phyloP scores from a whole-genome alignment of 1,139 yeast genomes.

The Magnusiomyces suaveolens region DNA sequence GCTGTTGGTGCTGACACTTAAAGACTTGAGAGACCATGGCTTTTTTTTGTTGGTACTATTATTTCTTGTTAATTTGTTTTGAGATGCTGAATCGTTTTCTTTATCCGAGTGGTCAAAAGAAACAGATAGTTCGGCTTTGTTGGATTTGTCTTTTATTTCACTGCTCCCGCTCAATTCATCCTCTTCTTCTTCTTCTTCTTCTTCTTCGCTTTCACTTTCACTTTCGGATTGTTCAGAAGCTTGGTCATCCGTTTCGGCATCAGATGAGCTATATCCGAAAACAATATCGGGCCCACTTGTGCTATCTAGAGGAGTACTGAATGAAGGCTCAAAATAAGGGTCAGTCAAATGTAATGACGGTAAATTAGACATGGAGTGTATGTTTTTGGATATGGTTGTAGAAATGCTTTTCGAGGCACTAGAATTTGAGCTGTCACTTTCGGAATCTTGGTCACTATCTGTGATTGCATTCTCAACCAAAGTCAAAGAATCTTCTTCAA shows the following conservation, averaged over 20 bases:
- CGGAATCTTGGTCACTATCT: constrained; percentile 15
- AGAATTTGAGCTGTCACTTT: constrained; percentile 6
- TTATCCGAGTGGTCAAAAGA: background rate
- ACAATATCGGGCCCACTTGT: constrained; percentile 26
- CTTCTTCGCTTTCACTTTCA: constrained; percentile 16
- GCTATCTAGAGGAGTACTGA: constrained; percentile 6
- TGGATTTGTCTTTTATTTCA: no score
- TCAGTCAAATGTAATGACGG: background rate
- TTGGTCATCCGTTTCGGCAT: constrained; percentile 13
- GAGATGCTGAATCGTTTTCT: no score
- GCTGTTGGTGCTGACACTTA: no score
- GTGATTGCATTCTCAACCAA: constrained; percentile 27
- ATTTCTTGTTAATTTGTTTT: no score
- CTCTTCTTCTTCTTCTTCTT: constrained; percentile 22
- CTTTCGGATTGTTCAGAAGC: background rate
- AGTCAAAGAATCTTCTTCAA: constrained; percentile 50
- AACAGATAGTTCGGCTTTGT: constrained; percentile 13
- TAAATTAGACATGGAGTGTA: background rate
- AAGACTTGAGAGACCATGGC: no score
- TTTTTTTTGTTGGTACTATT: no score
- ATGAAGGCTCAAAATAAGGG: background rate
- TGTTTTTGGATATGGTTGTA: background rate
- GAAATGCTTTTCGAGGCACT: background rate
- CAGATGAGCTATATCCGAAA: constrained; percentile 24
- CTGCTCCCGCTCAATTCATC: constrained; percentile 16